These are phyloP conservation scores for Theileria parva DNA, from an alignment of 169 alveolate genomes.

Conservation along the genomic window DNA sequence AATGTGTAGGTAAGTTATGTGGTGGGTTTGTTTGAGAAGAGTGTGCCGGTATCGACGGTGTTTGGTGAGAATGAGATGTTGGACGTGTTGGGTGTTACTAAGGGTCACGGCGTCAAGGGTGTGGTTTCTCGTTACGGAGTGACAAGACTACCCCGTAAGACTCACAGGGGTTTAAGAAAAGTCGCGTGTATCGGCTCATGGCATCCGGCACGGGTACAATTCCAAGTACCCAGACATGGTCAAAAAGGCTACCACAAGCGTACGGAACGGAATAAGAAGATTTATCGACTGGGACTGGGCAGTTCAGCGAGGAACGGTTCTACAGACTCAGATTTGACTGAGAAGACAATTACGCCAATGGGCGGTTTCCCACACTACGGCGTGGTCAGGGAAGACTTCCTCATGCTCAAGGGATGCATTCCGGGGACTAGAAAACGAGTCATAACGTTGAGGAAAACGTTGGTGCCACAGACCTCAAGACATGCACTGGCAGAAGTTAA, in stretches of 20 bases:
- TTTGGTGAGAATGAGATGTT: conserved; percentile 96
- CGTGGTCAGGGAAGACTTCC: conserved; percentile 95
- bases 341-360: conserved; percentile 98
- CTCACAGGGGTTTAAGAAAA: conserved; percentile 99
- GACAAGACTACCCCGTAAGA: conserved; percentile 97
- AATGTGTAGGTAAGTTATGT: conserved; percentile 90
- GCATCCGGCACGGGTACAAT: conserved; percentile 99
- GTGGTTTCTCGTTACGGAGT: conserved; percentile 99
- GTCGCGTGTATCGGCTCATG: conserved; percentile 99
- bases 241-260: conserved; percentile 99
- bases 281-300: conserved; percentile 96
- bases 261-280: conserved; percentile 99
- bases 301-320: conserved; percentile 93
- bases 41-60: conserved; percentile 92
- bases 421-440: conserved; percentile 98
- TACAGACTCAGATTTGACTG: conserved; percentile 97
- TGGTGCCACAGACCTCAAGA: conserved; percentile 92
- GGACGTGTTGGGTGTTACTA: conserved; percentile 98
- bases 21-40: conserved; percentile 93
- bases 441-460: conserved; percentile 95
- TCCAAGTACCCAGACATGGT: conserved; percentile 99
- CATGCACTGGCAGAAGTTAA: conserved; percentile 92
- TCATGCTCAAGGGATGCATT: conserved; percentile 98
- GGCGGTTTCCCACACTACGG: conserved; percentile 99
- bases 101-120: conserved; percentile 99